Percentiles rank a stretch among this genome's conserved stretches.
phyloP scores from a whole-genome alignment of 306 rosid species.

The Casuarina cunninghamiana region DNA sequence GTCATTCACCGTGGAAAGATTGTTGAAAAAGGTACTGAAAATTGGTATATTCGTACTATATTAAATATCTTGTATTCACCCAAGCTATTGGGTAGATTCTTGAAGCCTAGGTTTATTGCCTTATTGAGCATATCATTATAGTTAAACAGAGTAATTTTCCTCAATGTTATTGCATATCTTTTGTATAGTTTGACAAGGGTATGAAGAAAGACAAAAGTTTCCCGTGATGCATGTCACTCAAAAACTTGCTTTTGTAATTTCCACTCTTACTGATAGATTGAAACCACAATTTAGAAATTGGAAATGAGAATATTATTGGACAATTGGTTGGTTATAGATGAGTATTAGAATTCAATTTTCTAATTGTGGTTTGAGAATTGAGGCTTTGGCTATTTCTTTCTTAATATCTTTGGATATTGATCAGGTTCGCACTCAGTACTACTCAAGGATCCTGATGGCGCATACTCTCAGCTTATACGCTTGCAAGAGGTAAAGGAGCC shows the following conservation, averaged over 20 bases:
- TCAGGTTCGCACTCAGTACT: constrained; percentile 72
- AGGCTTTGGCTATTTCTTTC: not conserved
- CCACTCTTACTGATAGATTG: not conserved
- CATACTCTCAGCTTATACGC: constrained; percentile 75
- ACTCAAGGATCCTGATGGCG: constrained; percentile 70
- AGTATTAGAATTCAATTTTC: not conserved
- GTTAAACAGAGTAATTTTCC: not conserved
- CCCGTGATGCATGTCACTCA: not conserved
- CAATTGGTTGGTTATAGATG: not conserved
- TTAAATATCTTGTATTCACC: not conserved
- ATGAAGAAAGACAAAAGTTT: not conserved
- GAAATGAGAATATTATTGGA: not conserved
- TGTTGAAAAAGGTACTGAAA: constrained; percentile 77
- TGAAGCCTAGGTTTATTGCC: not conserved
- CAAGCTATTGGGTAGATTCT: not conserved
- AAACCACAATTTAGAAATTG: not conserved
- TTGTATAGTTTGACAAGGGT: not conserved
- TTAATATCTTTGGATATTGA: constrained; percentile 19
- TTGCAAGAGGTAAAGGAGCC: constrained; percentile 62
- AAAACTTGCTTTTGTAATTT: not conserved
- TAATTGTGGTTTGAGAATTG: not conserved
- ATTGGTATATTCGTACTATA: not conserved
- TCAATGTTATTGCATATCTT: not conserved
- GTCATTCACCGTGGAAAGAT: constrained; percentile 91
- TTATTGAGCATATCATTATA: not conserved